Evolutionary conservation across 306 rosid genomes (phyloP).

Genomic region (Alnus rubra): DNA sequence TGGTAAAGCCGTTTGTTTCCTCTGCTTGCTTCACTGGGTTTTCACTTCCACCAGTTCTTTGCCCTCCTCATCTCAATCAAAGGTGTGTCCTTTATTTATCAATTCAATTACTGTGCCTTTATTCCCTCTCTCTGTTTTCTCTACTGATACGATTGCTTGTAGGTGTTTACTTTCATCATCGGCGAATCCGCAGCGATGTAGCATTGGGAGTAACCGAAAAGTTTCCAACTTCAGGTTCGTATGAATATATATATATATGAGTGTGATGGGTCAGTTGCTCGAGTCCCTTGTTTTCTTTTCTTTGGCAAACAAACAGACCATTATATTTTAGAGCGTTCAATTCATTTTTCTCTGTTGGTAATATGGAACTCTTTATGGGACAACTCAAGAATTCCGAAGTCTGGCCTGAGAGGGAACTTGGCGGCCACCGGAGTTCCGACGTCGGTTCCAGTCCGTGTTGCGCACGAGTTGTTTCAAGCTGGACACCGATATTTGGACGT

Average conservation of each 20-base stretch:
- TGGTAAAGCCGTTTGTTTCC: conserved; percentile 38
- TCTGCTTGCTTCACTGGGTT: conserved; percentile 32
- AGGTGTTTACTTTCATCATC: neutral
- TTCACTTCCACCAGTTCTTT: conserved; percentile 20
- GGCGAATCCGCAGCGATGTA: neutral
- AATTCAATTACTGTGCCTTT: neutral
- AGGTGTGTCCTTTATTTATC: conserved; percentile 4
- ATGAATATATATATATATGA: neutral
- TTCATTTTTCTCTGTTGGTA: neutral
- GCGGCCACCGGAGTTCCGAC: conserved; percentile 59
- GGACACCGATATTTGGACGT: conserved; percentile 89
- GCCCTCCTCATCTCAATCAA: conserved; percentile 13
- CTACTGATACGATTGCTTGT: neutral
- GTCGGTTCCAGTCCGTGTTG: conserved; percentile 88
- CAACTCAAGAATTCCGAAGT: conserved; percentile 40
- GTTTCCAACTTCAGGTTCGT: conserved; percentile 28
- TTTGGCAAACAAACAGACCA: neutral
- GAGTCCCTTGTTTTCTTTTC: neutral
- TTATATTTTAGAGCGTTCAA: neutral
- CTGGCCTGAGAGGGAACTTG: conserved; percentile 45
- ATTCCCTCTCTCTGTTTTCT: neutral
- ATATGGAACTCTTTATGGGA: conserved; percentile 6
- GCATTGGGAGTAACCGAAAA: conserved; percentile 4
- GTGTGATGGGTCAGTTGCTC: too few species aligned
- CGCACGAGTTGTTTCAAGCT: conserved; percentile 83